These are phyloP conservation scores for Talaromyces sp. DNA, from an alignment of 2,329 filamentous ascomycete genomes.

Conservation along the genomic window DNA sequence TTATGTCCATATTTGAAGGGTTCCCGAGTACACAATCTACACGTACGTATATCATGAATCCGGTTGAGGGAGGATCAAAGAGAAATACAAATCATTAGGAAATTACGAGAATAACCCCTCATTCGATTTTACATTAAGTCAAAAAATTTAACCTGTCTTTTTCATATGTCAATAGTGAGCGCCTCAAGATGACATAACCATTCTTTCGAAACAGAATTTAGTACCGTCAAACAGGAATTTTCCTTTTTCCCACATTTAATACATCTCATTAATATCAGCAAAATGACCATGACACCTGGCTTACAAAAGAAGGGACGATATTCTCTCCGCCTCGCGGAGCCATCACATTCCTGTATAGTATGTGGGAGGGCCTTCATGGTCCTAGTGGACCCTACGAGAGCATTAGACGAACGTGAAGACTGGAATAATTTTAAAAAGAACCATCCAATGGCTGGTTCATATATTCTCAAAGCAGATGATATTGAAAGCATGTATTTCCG, in stretches of 20 bases:
- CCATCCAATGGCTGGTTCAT: background rate
- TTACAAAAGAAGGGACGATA: background rate
- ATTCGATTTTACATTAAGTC: too few relatives aligned
- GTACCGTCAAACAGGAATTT: background rate
- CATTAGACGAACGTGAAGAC: constrained; percentile 10
- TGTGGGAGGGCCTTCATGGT: background rate
- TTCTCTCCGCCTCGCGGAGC: background rate
- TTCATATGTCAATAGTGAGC: background rate
- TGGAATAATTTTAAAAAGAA: constrained; percentile 7
- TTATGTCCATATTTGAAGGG: too few relatives aligned
- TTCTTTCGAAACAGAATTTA: background rate
- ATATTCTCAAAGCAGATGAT: constrained; percentile 13
- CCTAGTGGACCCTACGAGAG: background rate
- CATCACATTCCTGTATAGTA: constrained; percentile 8
- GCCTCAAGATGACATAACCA: background rate
- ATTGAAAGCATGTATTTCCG: constrained; percentile 14
- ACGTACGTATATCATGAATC: too few relatives aligned
- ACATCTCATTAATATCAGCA: background rate
- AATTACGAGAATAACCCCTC: too few relatives aligned
- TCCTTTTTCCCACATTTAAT: background rate
- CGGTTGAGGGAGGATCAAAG: too few relatives aligned
- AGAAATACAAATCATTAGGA: too few relatives aligned
- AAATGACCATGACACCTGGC: background rate
- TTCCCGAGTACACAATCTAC: too few relatives aligned
- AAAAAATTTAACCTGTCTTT: too few relatives aligned